Conservation (phyloP, 2,329 filamentous ascomycete species). For the Aspergillus pseudoviridinutans region DNA sequence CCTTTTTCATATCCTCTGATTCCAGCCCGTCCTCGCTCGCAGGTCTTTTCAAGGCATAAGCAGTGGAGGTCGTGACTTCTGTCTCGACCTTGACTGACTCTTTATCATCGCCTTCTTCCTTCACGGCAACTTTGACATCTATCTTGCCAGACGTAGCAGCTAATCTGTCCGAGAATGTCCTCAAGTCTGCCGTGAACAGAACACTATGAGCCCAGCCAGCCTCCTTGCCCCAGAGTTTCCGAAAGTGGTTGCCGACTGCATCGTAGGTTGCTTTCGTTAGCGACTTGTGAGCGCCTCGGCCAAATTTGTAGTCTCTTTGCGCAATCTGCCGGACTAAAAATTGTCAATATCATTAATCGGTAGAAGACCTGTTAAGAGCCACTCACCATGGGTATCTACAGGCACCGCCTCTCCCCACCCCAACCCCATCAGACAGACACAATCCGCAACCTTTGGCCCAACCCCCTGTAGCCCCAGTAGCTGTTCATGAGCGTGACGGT, state of each 20-base stretch:
- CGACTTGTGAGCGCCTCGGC: constrained; percentile 75
- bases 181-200: constrained; percentile 88
- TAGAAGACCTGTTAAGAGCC: background rate
- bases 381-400: constrained; percentile 78
- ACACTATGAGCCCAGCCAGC: constrained; percentile 98
- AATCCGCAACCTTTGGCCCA: constrained; percentile 94
- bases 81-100: constrained; percentile 24
- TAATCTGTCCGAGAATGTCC: constrained; percentile 71
- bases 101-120: constrained; percentile 25
- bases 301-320: constrained; percentile 90
- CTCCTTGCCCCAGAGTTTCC: constrained; percentile 83
- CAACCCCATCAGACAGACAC: constrained; percentile 91
- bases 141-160: constrained; percentile 36
- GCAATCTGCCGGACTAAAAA: constrained; percentile 90
- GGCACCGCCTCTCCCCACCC: constrained; percentile 95
- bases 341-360: constrained; percentile 2
- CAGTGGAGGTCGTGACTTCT: constrained; percentile 20
- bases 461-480: constrained; percentile 80
- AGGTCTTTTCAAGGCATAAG: constrained; percentile 20
- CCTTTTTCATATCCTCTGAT: constrained; percentile 15
- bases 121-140: constrained; percentile 25
- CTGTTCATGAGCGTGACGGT: constrained; percentile 74
- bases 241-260: constrained; percentile 84
- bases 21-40: constrained; percentile 21
- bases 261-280: constrained; percentile 86